A percentile compares a stretch with the other conserved stretches of the same genome.
Evolutionary conservation across 2,329 filamentous ascomycete species (phyloP).

Genomic region (Colletotrichum brevisporum): DNA sequence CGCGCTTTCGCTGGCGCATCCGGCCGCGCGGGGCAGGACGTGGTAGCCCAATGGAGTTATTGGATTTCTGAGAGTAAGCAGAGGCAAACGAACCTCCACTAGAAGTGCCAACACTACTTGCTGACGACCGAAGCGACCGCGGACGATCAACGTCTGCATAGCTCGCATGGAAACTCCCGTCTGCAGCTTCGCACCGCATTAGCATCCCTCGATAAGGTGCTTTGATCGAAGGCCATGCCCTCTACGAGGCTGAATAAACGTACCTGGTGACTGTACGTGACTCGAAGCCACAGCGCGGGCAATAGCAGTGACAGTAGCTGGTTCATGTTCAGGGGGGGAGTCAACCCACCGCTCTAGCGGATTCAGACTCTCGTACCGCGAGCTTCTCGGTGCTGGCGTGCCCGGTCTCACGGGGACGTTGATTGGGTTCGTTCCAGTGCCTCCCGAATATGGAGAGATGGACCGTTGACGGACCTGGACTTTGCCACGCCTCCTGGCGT

Average conservation of each 20-base stretch:
- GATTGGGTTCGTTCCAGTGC: slow-evolving; percentile 12
- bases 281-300: slow-evolving; percentile 42
- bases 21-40: slow-evolving; percentile 38
- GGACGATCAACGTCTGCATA: slow-evolving; percentile 22
- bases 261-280: slow-evolving; percentile 26
- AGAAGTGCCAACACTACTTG: slow-evolving; percentile 43
- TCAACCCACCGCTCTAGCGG: slow-evolving; percentile 37
- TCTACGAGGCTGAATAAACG: background rate
- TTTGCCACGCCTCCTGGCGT: slow-evolving; percentile 54
- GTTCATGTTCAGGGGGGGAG: slow-evolving; percentile 46
- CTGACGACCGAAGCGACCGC: slow-evolving; percentile 38
- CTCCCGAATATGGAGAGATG: slow-evolving; percentile 46
- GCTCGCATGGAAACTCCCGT: slow-evolving; percentile 20
- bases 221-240: background rate
- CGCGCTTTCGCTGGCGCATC: slow-evolving; percentile 7
- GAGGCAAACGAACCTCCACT: slow-evolving; percentile 37
- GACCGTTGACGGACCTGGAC: slow-evolving; percentile 56
- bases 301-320: slow-evolving; percentile 42
- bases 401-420: slow-evolving; percentile 30
- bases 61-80: slow-evolving; percentile 29
- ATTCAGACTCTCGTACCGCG: slow-evolving; percentile 25
- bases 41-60: background rate
- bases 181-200: slow-evolving; percentile 11
- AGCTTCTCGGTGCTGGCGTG: slow-evolving; percentile 19
- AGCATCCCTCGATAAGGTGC: background rate